Evolutionary conservation across 169 alveolate genomes (phyloP), one percentile per base, ranked within the genome.

Genomic region (Perkinsus marinus): DNA sequence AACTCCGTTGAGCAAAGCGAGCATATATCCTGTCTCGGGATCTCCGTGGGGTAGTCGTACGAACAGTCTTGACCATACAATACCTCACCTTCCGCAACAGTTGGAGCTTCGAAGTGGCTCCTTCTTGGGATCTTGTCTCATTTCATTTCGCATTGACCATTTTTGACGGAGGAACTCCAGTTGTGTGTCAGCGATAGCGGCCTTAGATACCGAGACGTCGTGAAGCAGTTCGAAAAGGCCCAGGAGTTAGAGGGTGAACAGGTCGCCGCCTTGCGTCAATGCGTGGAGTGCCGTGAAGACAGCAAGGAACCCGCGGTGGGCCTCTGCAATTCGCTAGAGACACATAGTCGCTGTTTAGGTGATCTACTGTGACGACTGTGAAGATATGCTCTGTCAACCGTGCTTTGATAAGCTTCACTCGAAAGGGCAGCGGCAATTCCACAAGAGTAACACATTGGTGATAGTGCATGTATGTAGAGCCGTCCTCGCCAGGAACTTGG

Each of bases 351-450:
- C 9, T 7, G 39, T 69, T 68, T 7, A 92, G 91, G 57, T 92
- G 3, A 13, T 57, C 0, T 57, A 90, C 68, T 92, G 94, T 47
- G 94, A 92, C 37, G 91, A 92, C 90, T 92, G 94, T 79, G 57
- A 69, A 43, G 94, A 92, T 68, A 90, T 92, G 91, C 91, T 92
- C 39, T 92, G 94, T 90, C 94, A 92, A 89, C 92, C 90, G 39
- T 92, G 94, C 90, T 92, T 92, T 68, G 94, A 92, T 68, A 39
- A 91, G 16, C 79, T 92, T 68, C 94, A 92, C 90, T 69, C 90
- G 43, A 92, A 92, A 46, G 94, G 94, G 19, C 91, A 92, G 13
- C 39, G 94, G 39, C 91, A 92, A 22, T 43, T 90, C 47, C 94
- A 92, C 68, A 57, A 57, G 34, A 13, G 79, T 57, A 13, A 43